These are phyloP conservation scores for Arabidopsis suecica DNA, from an alignment of 345 rosid genomes.

Conservation along the genomic window DNA sequence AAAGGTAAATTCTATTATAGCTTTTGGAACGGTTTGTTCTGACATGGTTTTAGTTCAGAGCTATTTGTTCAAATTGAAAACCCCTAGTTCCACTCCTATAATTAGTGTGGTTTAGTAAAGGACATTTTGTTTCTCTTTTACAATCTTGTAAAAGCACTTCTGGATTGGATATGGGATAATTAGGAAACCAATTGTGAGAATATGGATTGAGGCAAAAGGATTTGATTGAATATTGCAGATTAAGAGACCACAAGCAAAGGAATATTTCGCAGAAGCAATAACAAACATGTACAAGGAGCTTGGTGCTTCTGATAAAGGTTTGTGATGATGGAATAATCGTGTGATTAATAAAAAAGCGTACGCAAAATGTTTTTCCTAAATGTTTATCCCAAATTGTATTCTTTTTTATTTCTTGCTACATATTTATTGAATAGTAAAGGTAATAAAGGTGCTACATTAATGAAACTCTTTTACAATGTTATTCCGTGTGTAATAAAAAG, in stretches of 20 bases:
- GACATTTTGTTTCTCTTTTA: no score
- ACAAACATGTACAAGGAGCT: conserved; percentile 76
- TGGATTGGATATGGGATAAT: neutral
- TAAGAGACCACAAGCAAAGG: conserved; percentile 95
- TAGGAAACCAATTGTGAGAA: neutral
- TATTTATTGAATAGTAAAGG: conserved; percentile 37
- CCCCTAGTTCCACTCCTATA: no score
- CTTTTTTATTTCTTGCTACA: conserved; percentile 6
- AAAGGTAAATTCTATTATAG: no score
- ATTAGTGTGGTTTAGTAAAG: no score
- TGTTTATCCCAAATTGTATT: conserved; percentile 23
- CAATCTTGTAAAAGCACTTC: no score
- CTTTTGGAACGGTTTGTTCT: no score
- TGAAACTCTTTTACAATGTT: neutral
- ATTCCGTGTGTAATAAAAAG: neutral
- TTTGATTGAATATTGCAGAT: conserved; percentile 50
- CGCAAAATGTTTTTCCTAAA: neutral
- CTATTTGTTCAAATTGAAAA: no score
- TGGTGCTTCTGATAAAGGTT: conserved; percentile 54
- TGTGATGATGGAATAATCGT: conserved; percentile 19
- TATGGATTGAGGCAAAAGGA: neutral
- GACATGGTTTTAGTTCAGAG: no score
- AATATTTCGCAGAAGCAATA: conserved; percentile 73
- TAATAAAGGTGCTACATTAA: conserved; percentile 31
- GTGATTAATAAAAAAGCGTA: conserved; percentile 24